Conservation (phyloP, 352 stramenopile species). For the Phytophthora pinifolia region DNA sequence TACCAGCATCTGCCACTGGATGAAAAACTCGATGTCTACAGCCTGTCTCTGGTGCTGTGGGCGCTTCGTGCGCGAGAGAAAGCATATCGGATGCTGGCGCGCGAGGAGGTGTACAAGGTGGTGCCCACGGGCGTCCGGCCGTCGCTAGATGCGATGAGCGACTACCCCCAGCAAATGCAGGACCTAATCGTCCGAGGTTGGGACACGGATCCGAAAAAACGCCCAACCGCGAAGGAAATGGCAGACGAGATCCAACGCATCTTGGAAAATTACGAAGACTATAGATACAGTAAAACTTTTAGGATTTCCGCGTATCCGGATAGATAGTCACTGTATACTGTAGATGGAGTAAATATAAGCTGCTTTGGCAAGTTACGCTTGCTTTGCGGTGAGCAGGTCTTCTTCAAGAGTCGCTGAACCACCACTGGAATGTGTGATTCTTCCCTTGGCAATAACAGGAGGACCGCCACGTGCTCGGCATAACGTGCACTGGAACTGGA, state of each 20-base stretch:
- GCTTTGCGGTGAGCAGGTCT: conserved; percentile 5
- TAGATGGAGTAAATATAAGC: conserved; percentile 10
- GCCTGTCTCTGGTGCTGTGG: conserved; percentile 71
- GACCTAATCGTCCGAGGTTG: conserved; percentile 59
- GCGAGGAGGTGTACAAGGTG: conserved; percentile 56
- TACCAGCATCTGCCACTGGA: conserved; percentile 47
- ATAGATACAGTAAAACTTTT: conserved; percentile 11
- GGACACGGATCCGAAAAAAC: conserved; percentile 46
- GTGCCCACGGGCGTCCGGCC: conserved; percentile 52
- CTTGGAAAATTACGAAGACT: conserved; percentile 33
- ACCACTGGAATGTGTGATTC: conserved; percentile 23
- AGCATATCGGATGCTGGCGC: conserved; percentile 40
- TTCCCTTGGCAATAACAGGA: conserved; percentile 27
- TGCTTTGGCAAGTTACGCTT: conserved; percentile 3
- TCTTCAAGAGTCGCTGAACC: conserved; percentile 21
- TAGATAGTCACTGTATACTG: too few species aligned
- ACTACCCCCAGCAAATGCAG: conserved; percentile 69
- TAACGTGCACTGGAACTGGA: conserved; percentile 67
- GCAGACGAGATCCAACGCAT: conserved; percentile 55
- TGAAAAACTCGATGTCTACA: conserved; percentile 74
- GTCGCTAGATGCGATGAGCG: conserved; percentile 43
- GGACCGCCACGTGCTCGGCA: conserved; percentile 55
- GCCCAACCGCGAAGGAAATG: conserved; percentile 52
- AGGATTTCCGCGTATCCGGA: too few species aligned
- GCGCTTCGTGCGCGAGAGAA: conserved; percentile 49